phyloP scores from a whole-genome alignment of 129 eudicot species.

The Deinandra increscens region DNA sequence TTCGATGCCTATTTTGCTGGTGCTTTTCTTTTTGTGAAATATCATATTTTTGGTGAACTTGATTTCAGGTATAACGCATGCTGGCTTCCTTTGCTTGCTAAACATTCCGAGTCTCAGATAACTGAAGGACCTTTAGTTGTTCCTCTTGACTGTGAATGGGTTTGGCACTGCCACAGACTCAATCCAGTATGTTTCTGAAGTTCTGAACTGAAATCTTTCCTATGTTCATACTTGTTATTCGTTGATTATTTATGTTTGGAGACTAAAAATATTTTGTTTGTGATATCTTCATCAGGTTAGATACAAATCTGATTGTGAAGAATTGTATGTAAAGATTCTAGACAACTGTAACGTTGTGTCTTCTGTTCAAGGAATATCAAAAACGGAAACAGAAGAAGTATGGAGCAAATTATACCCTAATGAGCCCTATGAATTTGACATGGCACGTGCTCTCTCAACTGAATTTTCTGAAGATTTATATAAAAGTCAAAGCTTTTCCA shows the following conservation, averaged over 20 bases:
- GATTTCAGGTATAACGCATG: slow-evolving; percentile 70
- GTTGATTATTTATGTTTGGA: neutral
- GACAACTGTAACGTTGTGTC: slow-evolving; percentile 69
- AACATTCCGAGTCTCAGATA: slow-evolving; percentile 51
- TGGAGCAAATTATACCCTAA: slow-evolving; percentile 71
- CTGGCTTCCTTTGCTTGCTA: slow-evolving; percentile 96
- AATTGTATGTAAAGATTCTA: slow-evolving; percentile 73
- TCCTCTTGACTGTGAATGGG: slow-evolving; percentile 99
- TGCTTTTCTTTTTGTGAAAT: neutral
- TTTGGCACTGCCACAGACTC: slow-evolving; percentile 99
- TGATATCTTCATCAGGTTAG: slow-evolving; percentile 51
- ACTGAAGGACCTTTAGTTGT: slow-evolving; percentile 83
- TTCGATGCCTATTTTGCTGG: neutral
- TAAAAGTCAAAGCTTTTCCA: slow-evolving; percentile 47
- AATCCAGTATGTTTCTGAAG: slow-evolving; percentile 70
- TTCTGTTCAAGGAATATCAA: slow-evolving; percentile 56
- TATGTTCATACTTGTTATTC: neutral
- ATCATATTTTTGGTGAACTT: neutral
- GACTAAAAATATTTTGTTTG: slow-evolving; percentile 3
- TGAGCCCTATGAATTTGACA: slow-evolving; percentile 66
- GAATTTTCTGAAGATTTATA: slow-evolving; percentile 25
- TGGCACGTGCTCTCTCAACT: slow-evolving; percentile 31
- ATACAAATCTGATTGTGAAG: slow-evolving; percentile 80
- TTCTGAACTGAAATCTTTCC: slow-evolving; percentile 16
- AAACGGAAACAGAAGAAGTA: slow-evolving; percentile 53